Percentiles rank a stretch among this genome's conserved stretches.
These are phyloP conservation scores for Ottelia alismoides DNA, from an alignment of 106 monocot genomes.

Conservation along the genomic window DNA sequence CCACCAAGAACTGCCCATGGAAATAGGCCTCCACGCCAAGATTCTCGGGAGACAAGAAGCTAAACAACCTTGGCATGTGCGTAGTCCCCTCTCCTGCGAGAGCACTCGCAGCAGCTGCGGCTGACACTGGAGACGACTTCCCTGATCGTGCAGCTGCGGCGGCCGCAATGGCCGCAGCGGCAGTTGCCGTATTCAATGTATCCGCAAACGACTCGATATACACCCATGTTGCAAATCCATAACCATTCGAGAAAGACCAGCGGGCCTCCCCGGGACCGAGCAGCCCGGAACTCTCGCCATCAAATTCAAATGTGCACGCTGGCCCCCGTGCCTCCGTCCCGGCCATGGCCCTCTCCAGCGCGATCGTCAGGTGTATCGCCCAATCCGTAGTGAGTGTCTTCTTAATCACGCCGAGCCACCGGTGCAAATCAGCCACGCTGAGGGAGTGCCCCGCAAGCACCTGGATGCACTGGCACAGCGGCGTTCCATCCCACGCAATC, in stretches of 20 bases:
- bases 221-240: constrained; percentile 89
- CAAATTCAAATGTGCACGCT: constrained; percentile 70
- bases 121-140: constrained; percentile 84
- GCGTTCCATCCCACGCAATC: constrained; percentile 39
- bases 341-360: constrained; percentile 74
- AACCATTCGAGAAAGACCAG: constrained; percentile 95
- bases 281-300: constrained; percentile 92
- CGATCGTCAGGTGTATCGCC: constrained; percentile 44
- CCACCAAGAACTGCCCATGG: constrained; percentile 94
- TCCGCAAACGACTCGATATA: constrained; percentile 90
- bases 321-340: constrained; percentile 74
- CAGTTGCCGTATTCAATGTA: constrained; percentile 84
- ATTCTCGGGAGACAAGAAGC: constrained; percentile 82
- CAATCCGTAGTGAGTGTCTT: constrained; percentile 40
- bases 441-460: constrained; percentile 69
- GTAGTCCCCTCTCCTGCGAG: constrained; percentile 69
- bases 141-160: constrained; percentile 66
- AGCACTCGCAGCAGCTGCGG: constrained; percentile 87
- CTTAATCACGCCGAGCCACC: constrained; percentile 58
- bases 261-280: constrained; percentile 77
- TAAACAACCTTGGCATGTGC: constrained; percentile 95
- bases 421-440: constrained; percentile 52
- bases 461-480: constrained; percentile 62
- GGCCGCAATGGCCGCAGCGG: constrained; percentile 80
- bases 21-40: constrained; percentile 91